Evolutionary conservation across 148 eudicot genomes (phyloP), one percentile per base, ranked within the genome.

Genomic region (Vaccinium macrocarpon): DNA sequence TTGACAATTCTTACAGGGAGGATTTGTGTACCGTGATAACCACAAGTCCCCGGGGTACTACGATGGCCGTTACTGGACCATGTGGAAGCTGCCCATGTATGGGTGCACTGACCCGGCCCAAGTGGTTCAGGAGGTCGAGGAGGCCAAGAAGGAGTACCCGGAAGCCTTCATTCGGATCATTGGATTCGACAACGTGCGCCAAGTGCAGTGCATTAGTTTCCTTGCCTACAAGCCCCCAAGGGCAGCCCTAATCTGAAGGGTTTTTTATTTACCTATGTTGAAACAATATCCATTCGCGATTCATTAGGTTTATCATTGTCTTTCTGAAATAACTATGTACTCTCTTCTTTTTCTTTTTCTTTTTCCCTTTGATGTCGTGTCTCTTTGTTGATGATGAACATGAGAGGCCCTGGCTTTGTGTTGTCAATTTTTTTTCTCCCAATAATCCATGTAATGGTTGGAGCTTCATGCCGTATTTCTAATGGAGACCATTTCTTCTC

Each of bases 31-130:
- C 91, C 95, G 97, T 84, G 93, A 91, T 87, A 4, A 92, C 94
- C 9, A 86, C 78, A 53, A 8, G 0, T 87, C 94, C 9, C 98
- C 94, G 5, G 98, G 98, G 23, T 95, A 95, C 97, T 94, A 95
- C 18, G 98, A 95, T 48, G 95, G 98, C 0, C 88, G 98, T 0
- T 91, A 93, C 91, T 95, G 98, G 96, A 90, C 94, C 0, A 95
- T 95, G 98, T 95, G 98, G 98, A 95, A 95, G 92, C 82, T 92
- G 62, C 97, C 95, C 86, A 91, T 94, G 95, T 94, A 81, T 79
- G 95, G 97, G 0, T 90, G 94, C 95, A 94, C 91, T 0, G 95
- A 92, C 85, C 71, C 92, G 0, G 0, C 79, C 15, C 95, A 91
- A 56, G 95, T 94, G 25, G 5, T 89, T 19, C 72, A 64, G n/a